Conservation (phyloP, 352 stramenopile genomes). For the Saprolegnia parasitica region DNA sequence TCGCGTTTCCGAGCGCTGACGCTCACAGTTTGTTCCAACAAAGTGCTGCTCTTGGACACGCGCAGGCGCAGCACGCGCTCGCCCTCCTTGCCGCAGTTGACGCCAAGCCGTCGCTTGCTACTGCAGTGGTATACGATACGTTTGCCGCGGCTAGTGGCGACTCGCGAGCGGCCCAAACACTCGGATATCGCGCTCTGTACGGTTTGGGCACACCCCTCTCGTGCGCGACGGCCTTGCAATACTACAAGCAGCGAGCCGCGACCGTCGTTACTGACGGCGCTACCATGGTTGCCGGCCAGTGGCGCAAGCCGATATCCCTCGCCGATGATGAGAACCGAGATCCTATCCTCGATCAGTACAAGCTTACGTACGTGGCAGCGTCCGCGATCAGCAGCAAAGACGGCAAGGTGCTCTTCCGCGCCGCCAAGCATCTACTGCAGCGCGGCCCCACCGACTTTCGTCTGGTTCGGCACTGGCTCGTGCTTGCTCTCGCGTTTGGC, state of each 20-base stretch:
- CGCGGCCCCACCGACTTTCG: constrained; percentile 31
- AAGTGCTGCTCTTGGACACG: constrained; percentile 39
- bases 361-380: constrained; percentile 20
- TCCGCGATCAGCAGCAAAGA: constrained; percentile 27
- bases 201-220: constrained; percentile 46
- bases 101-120: constrained; percentile 28
- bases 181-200: constrained; percentile 60
- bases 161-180: constrained; percentile 47
- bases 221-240: constrained; percentile 50
- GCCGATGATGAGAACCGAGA: neutral
- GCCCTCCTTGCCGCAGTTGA: constrained; percentile 34
- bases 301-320: constrained; percentile 1
- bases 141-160: constrained; percentile 50
- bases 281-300: neutral
- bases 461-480: constrained; percentile 33
- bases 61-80: constrained; percentile 46
- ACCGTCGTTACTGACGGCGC: constrained; percentile 20
- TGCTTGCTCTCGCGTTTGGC: constrained; percentile 38
- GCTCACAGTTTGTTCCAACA: constrained; percentile 37
- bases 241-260: constrained; percentile 70
- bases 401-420: constrained; percentile 35
- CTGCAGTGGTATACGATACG: constrained; percentile 45
- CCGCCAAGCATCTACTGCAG: constrained; percentile 58
- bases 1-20: neutral
- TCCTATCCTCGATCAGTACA: constrained; percentile 10